These are phyloP conservation scores for Entonaema liquescens DNA, from an alignment of 495 filamentous ascomycete species.

Conservation along the genomic window DNA sequence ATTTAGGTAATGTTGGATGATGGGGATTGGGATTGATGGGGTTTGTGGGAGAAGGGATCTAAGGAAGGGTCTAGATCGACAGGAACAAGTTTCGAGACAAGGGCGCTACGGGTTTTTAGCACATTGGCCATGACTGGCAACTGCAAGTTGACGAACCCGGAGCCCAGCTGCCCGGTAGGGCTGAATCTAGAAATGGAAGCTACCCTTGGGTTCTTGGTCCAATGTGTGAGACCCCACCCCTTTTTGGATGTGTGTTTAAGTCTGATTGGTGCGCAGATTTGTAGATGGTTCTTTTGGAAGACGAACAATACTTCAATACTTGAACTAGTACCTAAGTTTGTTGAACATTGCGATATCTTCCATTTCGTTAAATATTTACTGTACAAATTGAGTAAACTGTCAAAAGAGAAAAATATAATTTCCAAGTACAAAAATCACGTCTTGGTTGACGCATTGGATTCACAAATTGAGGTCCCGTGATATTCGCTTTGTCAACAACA, in stretches of 20 bases:
- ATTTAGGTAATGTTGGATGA: constrained; percentile 15
- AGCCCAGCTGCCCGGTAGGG: constrained; percentile 24
- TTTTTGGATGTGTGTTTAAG: constrained; percentile 39
- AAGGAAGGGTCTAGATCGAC: constrained; percentile 34
- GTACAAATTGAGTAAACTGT: not conserved
- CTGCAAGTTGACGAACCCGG: constrained; percentile 11
- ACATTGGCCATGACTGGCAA: constrained; percentile 32
- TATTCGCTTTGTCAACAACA: not conserved
- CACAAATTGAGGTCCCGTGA: not conserved
- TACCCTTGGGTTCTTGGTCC: constrained; percentile 25
- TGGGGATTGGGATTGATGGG: constrained; percentile 11
- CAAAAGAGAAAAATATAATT: not conserved
- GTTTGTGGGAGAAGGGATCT: not conserved
- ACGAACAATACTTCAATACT: constrained; percentile 18
- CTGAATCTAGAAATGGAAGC: constrained; percentile 43
- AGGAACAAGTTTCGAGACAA: constrained; percentile 34
- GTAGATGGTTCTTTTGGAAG: constrained; percentile 15
- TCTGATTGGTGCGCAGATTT: constrained; percentile 41
- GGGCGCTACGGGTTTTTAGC: constrained; percentile 30
- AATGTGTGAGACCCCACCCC: constrained; percentile 41
- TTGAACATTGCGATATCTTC: not conserved
- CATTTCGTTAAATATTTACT: not conserved
- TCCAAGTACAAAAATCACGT: not conserved
- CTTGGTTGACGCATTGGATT: not conserved
- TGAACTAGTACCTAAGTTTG: constrained; percentile 13